Evolutionary conservation across 495 filamentous ascomycete species (phyloP), one percentile per base, ranked within the genome.

Genomic region (Xylaria palmicola): DNA sequence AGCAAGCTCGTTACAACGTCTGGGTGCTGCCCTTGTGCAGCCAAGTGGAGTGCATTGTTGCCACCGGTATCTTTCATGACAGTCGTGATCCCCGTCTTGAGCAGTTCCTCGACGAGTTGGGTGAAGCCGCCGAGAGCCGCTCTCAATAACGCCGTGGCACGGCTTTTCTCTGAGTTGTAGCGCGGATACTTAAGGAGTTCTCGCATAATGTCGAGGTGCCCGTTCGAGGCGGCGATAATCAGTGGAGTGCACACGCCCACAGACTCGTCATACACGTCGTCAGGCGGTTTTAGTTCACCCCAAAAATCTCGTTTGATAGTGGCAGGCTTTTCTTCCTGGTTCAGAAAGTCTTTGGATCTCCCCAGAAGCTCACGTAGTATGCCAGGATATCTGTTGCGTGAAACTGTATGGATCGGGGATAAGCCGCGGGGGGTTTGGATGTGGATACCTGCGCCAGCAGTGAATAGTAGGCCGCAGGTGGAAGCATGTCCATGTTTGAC

Each of bases 401-500:
- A 48, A 48, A 26, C 45, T 48, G 17, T 30, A 48, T 48, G 45
- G 45, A 48, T 30, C 45, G 45, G 45, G 24, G 45, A 48, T 4
- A 48, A 48, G 24, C 24, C 24, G 3, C 30, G 22, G 24, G 22
- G 13, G 24, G 45, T 30, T 17, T 29, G 4, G 13, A 48, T 48
- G 45, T 48, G 24, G 24, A 48, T 48, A 48, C 30, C 26, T 17
- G 45, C 45, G 26, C 45, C 45, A 26, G 45, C 24, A 17, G 45
- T 17, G 45, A 48, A 48, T 30, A 48, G 26, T 13, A 48, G 15
- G 45, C 15, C 24, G 24, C 24, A 48, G 24, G 45, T 29, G 45
- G 45, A 48, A 48, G 45, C 45, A 48, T 29, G 45, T 48, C 45
- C 45, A 48, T 48, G 45, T 17, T 48, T 30, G 26, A 48, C 45